Conservation (phyloP, 73 alveolate genomes). For the Paramecium biaurelia region DNA sequence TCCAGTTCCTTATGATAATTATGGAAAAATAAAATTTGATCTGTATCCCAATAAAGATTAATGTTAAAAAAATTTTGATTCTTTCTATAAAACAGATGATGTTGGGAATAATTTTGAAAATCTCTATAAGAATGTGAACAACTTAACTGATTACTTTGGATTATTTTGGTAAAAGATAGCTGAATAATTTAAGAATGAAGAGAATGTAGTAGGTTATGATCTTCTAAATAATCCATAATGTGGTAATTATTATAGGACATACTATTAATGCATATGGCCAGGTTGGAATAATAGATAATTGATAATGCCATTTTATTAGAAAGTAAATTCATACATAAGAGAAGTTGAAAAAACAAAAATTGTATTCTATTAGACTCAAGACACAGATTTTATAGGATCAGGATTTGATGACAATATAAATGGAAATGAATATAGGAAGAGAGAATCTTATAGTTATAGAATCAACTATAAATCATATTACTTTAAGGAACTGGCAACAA, state of each 20-base stretch:
- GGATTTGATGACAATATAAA: neutral
- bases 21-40: neutral
- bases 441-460: neutral
- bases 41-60: neutral
- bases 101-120: neutral
- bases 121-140: neutral
- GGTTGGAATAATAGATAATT: neutral
- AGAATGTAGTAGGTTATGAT: neutral
- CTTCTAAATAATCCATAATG: neutral
- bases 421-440: neutral
- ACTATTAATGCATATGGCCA: neutral
- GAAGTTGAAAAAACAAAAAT: neutral
- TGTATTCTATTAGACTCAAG: neutral
- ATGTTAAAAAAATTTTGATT: neutral
- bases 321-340: neutral
- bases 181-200: neutral
- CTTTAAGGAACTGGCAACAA: neutral
- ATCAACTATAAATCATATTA: neutral
- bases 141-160: neutral
- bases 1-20: neutral
- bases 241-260: neutral
- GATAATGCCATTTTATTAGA: neutral
- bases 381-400: neutral
- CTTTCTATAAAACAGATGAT: neutral
- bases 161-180: conserved; percentile 11